These are phyloP conservation scores for Trypanosoma caninum DNA, from an alignment of 208 protist genomes.

Conservation along the genomic window DNA sequence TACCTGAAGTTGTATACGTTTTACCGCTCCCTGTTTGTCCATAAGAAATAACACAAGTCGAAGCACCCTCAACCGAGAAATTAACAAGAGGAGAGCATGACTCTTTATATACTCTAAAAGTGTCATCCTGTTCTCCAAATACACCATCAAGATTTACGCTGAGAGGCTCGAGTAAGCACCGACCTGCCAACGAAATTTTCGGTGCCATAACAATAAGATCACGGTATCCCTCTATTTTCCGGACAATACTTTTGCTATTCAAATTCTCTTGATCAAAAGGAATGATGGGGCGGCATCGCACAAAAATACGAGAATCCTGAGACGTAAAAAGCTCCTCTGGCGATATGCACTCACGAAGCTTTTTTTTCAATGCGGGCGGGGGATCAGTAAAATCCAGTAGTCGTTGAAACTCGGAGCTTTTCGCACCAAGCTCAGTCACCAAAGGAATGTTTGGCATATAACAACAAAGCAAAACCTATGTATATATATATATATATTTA, in stretches of 20 bases:
- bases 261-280: slow-evolving; percentile 72
- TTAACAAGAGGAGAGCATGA: slow-evolving; percentile 76
- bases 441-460: slow-evolving; percentile 87
- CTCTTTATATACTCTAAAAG: slow-evolving; percentile 64
- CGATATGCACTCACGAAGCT: slow-evolving; percentile 50
- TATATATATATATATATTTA: slow-evolving; percentile 3
- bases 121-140: slow-evolving; percentile 69
- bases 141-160: slow-evolving; percentile 74
- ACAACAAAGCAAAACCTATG: too few species aligned
- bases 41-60: slow-evolving; percentile 87
- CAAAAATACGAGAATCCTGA: slow-evolving; percentile 86
- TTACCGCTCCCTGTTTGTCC: slow-evolving; percentile 92
- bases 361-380: slow-evolving; percentile 41
- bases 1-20: slow-evolving; percentile 82
- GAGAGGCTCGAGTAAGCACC: slow-evolving; percentile 73
- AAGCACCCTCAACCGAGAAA: slow-evolving; percentile 76
- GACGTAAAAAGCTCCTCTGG: slow-evolving; percentile 77
- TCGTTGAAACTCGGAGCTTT: slow-evolving; percentile 78
- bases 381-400: slow-evolving; percentile 68
- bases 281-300: slow-evolving; percentile 78
- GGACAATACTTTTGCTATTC: slow-evolving; percentile 69
- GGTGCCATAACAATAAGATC: slow-evolving; percentile 84
- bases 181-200: slow-evolving; percentile 77
- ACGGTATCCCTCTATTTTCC: slow-evolving; percentile 64
- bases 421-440: slow-evolving; percentile 77